Evolutionary conservation across 345 rosid species (phyloP).

Genomic region (Carallia brachiata): DNA sequence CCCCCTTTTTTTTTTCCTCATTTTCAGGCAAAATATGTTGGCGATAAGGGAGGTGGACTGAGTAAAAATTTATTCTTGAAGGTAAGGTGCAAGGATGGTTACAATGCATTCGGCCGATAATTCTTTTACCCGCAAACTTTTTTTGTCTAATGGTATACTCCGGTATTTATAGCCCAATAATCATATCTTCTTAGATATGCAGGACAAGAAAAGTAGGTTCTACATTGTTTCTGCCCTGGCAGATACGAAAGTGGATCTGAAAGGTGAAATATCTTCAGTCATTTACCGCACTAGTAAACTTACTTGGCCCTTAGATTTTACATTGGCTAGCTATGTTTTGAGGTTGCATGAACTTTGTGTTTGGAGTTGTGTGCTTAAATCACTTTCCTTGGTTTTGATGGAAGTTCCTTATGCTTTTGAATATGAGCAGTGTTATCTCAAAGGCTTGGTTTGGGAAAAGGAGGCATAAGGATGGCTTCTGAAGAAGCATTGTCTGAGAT

Average conservation of each 20-base stretch:
- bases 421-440: slow-evolving; percentile 76
- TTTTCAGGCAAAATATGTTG: slow-evolving; percentile 69
- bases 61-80: slow-evolving; percentile 85
- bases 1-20: neutral
- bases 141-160: neutral
- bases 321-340: too few species aligned
- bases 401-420: slow-evolving; percentile 30
- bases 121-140: neutral
- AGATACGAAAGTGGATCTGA: slow-evolving; percentile 78
- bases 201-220: slow-evolving; percentile 86
- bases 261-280: slow-evolving; percentile 42
- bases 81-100: slow-evolving; percentile 36
- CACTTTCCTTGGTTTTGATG: slow-evolving; percentile 20
- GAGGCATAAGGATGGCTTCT: slow-evolving; percentile 91
- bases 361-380: too few species aligned
- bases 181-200: slow-evolving; percentile 22
- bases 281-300: too few species aligned
- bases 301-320: too few species aligned
- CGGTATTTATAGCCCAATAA: neutral
- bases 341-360: too few species aligned
- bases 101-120: neutral
- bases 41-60: slow-evolving; percentile 56
- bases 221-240: slow-evolving; percentile 75
- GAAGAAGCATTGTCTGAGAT: slow-evolving; percentile 79
- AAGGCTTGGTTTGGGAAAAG: slow-evolving; percentile 95